Base-by-base conservation (phyloP, 108 stramenopile species). In the Parietichytrium sp. region DNA sequence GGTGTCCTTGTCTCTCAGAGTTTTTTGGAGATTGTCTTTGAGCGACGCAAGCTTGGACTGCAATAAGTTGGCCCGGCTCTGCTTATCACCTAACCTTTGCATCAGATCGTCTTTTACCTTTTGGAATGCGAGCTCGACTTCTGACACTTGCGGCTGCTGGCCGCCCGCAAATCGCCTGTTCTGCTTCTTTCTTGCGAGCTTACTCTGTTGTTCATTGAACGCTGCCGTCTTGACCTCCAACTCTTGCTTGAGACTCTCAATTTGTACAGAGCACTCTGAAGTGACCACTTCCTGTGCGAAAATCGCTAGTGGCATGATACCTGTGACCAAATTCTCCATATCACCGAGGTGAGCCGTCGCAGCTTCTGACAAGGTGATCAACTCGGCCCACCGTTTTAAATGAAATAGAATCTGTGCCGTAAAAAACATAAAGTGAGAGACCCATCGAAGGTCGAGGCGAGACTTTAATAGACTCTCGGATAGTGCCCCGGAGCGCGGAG, bases 1-100 rank as follows among this genome's bases (percentile, higher is more conserved):
- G 16, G 61, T 72, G 42, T 42, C 45, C 61, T 72, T 72, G 61
- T 72, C 61, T 6, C 61, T 33, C n/a, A n/a, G n/a, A n/a, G n/a
- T n/a, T n/a, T n/a, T n/a, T n/a, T n/a, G n/a, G 38, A 72, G 20
- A 72, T 72, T 72, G 29, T 10, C 29, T 38, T 72, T 33, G 38
- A 72, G 36, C 42, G 13, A 6, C 6, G 20, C 61, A 72, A 72
- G 38, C 61, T 72, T 42, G 0, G 13, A 8, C 20, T 72, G n/a
- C n/a, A n/a, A n/a, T n/a, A n/a, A n/a, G n/a, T n/a, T n/a, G n/a
- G n/a, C n/a, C n/a, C n/a, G n/a, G n/a, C n/a, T n/a, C n/a, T n/a
- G n/a, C n/a, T n/a, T n/a, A n/a, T n/a, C n/a, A n/a, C n/a, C n/a
- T n/a, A n/a, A n/a, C 6, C 8, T 27, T 1, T 6, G 0, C 42